phyloP scores from a whole-genome alignment of 345 rosid species.

The Euphorbia lathyris region DNA sequence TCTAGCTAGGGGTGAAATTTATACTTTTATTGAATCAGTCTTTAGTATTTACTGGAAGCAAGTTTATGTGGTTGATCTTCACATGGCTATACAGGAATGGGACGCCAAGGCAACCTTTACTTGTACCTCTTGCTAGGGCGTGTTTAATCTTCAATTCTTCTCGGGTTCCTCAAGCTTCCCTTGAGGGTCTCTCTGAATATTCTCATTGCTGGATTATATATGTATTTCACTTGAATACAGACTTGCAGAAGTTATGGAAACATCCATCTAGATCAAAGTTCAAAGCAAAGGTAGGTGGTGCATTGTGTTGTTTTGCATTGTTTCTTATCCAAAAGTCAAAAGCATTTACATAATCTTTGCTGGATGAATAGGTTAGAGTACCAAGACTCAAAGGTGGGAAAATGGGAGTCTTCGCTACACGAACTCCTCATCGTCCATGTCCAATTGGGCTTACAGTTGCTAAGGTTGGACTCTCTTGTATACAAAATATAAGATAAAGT shows the following conservation, averaged over 20 bases:
- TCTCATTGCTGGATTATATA: constrained; percentile 93
- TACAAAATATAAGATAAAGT: no score
- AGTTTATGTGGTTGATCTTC: neutral
- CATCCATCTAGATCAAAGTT: constrained; percentile 80
- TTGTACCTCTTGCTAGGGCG: constrained; percentile 86
- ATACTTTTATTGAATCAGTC: no score
- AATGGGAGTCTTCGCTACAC: constrained; percentile 85
- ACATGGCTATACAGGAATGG: constrained; percentile 91
- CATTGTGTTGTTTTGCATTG: no score
- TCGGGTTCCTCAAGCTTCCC: constrained; percentile 89
- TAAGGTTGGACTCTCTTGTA: constrained; percentile 44
- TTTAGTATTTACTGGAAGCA: neutral
- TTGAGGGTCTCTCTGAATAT: constrained; percentile 82
- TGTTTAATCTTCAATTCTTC: constrained; percentile 59
- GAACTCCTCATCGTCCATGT: constrained; percentile 90
- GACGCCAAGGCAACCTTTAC: constrained; percentile 87
- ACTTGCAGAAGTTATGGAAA: constrained; percentile 91
- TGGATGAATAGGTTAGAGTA: constrained; percentile 73
- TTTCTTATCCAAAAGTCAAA: constrained; percentile 20
- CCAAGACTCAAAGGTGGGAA: constrained; percentile 81
- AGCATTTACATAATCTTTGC: constrained; percentile 26
- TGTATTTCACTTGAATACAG: constrained; percentile 89
- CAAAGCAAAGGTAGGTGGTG: constrained; percentile 67
- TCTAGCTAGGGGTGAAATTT: neutral
- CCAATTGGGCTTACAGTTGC: constrained; percentile 95